A percentile compares a stretch with the other conserved stretches of the same genome.
phyloP scores from a whole-genome alignment of 2,329 filamentous ascomycete species.

The Talaromyces sp. region DNA sequence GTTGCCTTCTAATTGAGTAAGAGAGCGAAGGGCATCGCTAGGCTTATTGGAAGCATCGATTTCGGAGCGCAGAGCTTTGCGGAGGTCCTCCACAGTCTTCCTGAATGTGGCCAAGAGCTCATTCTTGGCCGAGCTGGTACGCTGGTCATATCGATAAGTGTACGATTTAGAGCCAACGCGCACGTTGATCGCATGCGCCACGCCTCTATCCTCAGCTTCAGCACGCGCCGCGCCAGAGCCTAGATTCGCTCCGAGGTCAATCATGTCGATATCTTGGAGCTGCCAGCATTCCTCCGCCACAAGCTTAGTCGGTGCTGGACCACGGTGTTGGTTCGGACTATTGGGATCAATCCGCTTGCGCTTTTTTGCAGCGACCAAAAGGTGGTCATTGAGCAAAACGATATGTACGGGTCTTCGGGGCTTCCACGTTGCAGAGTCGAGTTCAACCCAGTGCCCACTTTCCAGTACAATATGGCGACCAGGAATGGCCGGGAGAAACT shows the following conservation, averaged over 20 bases:
- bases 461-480: conserved; percentile 94
- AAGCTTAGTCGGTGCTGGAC: conserved; percentile 60
- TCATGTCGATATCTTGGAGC: conserved; percentile 84
- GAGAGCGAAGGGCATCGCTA: conserved; percentile 80
- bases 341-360: conserved; percentile 77
- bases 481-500: conserved; percentile 83
- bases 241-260: conserved; percentile 66
- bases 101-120: conserved; percentile 82
- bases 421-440: conserved; percentile 97
- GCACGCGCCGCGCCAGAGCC: conserved; percentile 33
- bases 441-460: conserved; percentile 88
- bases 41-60: conserved; percentile 81
- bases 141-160: conserved; percentile 86
- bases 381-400: conserved; percentile 88
- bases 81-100: conserved; percentile 86
- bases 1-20: conserved; percentile 72
- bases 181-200: conserved; percentile 84
- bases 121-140: conserved; percentile 72
- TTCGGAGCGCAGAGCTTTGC: conserved; percentile 78
- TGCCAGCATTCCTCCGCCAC: conserved; percentile 95
- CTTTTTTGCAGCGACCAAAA: conserved; percentile 85
- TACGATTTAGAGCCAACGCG: conserved; percentile 86
- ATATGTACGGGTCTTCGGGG: conserved; percentile 83
- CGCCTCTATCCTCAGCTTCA: conserved; percentile 52
- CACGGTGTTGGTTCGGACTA: conserved; percentile 39